Conservation (phyloP, 164 flowering plant genomes). For the Cinnamomum chago region DNA sequence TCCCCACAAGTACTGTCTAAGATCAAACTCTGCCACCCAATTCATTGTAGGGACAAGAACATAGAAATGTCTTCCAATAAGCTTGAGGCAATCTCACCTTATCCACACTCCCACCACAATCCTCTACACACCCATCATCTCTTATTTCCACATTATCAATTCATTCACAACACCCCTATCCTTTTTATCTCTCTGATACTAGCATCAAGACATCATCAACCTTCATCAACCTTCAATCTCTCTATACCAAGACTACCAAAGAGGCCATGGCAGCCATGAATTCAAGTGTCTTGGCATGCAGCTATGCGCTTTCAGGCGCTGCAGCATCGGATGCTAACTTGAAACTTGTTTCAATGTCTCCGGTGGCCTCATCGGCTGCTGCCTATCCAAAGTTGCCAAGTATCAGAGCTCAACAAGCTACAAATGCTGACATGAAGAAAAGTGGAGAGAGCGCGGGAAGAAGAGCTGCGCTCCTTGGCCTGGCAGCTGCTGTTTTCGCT, state of each 20-base stretch:
- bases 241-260: not conserved
- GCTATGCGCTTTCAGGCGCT: conserved; percentile 54
- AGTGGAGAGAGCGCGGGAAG: conserved; percentile 43
- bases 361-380: conserved; percentile 25
- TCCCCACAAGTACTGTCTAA: not conserved
- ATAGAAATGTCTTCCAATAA: conserved; percentile 44
- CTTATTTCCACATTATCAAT: not conserved
- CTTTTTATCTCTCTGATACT: not conserved
- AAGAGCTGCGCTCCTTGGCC: conserved; percentile 60
- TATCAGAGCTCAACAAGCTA: conserved; percentile 50
- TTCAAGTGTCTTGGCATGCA: conserved; percentile 79
- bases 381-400: conserved; percentile 38
- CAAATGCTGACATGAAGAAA: not conserved
- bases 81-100: conserved; percentile 93
- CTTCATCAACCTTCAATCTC: not conserved
- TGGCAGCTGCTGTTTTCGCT: conserved; percentile 66
- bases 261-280: conserved; percentile 74
- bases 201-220: not conserved
- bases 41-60: conserved; percentile 7
- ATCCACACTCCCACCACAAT: conserved; percentile 95
- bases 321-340: conserved; percentile 37
- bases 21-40: conserved; percentile 1
- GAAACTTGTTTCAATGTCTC: conserved; percentile 38
- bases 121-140: conserved; percentile 15
- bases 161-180: conserved; percentile 1